Conservation (phyloP, 2,329 filamentous ascomycete genomes). For the Sporothrix schenckii region DNA sequence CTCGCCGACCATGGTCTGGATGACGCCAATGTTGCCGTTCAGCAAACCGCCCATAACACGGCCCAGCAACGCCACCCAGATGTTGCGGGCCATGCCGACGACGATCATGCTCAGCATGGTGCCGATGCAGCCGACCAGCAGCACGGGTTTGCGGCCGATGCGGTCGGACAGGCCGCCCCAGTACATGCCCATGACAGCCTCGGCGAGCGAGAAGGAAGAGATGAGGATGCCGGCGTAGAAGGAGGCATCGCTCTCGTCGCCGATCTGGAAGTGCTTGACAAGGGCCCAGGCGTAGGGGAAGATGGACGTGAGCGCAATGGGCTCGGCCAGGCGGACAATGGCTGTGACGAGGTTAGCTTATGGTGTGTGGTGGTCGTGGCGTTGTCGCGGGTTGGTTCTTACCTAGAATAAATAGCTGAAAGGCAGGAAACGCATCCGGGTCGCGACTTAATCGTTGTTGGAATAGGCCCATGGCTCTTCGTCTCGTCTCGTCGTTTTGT, state of each 20-base stretch:
- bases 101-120: constrained; percentile 82
- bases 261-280: constrained; percentile 74
- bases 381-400: constrained; percentile 43
- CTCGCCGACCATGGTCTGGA: constrained; percentile 92
- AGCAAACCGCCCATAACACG: constrained; percentile 77
- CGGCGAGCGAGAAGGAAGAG: constrained; percentile 79
- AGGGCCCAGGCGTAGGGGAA: constrained; percentile 90
- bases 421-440: constrained; percentile 75
- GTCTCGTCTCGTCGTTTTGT: not conserved
- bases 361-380: not conserved
- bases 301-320: constrained; percentile 89
- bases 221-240: constrained; percentile 89
- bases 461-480: constrained; percentile 56
- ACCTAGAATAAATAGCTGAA: constrained; percentile 86
- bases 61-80: constrained; percentile 79
- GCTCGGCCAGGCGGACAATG: constrained; percentile 89
- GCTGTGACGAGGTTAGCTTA: constrained; percentile 53
- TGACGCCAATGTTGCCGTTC: constrained; percentile 89
- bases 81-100: constrained; percentile 79
- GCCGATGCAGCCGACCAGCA: constrained; percentile 78
- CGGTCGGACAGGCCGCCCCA: constrained; percentile 85
- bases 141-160: constrained; percentile 80
- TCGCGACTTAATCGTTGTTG: constrained; percentile 58
- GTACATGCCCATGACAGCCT: constrained; percentile 82
- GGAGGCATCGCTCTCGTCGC: constrained; percentile 72